Evolutionary conservation across 1,139 yeast genomes (phyloP).

Genomic region (Waltiozyma sp.): DNA sequence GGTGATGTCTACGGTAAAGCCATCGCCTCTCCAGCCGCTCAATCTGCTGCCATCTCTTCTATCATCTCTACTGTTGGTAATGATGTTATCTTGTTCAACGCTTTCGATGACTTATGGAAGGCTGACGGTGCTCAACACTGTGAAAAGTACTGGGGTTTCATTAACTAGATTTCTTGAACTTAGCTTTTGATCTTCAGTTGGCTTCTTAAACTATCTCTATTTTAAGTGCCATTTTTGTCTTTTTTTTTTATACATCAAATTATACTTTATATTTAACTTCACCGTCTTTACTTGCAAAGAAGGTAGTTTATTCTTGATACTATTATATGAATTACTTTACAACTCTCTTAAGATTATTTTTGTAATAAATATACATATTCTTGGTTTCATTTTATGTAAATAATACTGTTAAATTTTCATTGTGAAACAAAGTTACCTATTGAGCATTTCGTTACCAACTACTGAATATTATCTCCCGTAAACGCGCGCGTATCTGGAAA

Average conservation of each 20-base stretch:
- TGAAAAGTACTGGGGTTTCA: conserved; percentile 68
- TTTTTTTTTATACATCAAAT: background rate
- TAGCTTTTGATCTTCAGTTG: background rate
- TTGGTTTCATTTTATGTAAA: too few relatives aligned
- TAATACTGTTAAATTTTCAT: too few relatives aligned
- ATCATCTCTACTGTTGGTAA: conserved; percentile 44
- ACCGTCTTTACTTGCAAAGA: background rate
- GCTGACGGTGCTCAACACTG: conserved; percentile 52
- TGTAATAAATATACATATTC: background rate
- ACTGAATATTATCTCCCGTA: too few relatives aligned
- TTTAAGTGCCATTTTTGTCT: background rate
- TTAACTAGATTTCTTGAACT: background rate
- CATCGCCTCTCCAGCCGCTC: conserved; percentile 59
- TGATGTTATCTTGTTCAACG: conserved; percentile 53
- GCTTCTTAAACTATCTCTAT: too few relatives aligned
- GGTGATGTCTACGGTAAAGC: conserved; percentile 59
- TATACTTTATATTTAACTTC: background rate
- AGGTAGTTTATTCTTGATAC: background rate
- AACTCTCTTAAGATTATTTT: background rate
- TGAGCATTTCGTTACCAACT: too few relatives aligned
- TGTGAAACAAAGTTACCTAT: too few relatives aligned
- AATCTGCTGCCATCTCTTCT: conserved; percentile 46
- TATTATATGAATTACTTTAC: background rate
- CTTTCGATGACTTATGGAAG: conserved; percentile 74
- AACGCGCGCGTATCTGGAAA: too few relatives aligned